Percentiles rank a stretch among this genome's conserved stretches.
Evolutionary conservation across 495 filamentous ascomycete genomes (phyloP).

Genomic region (Aspergillus saccharolyticus): DNA sequence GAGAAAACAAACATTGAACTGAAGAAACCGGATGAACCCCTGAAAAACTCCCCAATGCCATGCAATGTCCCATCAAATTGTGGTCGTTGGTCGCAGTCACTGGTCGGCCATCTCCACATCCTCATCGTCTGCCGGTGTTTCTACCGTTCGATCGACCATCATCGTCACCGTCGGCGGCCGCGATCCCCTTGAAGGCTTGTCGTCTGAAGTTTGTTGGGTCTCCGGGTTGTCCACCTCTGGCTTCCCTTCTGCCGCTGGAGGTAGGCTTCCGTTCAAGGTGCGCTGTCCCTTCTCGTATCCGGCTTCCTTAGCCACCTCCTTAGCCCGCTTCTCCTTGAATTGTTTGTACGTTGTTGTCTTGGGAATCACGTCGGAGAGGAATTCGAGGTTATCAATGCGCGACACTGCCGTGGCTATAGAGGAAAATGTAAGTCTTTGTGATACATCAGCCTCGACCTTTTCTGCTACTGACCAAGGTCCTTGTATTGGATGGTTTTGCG

Average conservation of each 20-base stretch:
- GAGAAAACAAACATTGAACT: conserved; percentile 1
- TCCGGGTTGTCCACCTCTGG: conserved; percentile 20
- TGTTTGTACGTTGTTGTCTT: conserved; percentile 76
- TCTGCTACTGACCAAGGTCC: conserved; percentile 63
- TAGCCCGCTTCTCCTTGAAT: conserved; percentile 61
- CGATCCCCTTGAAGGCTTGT: conserved; percentile 23
- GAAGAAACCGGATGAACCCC: conserved; percentile 13
- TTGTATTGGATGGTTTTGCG: conserved; percentile 94
- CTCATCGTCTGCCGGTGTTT: conserved; percentile 15
- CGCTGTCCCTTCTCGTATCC: conserved; percentile 49
- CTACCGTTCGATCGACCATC: conserved; percentile 36
- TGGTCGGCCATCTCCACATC: conserved; percentile 46
- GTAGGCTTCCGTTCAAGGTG: conserved; percentile 41
- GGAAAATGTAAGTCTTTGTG: neutral
- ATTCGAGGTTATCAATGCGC: conserved; percentile 89
- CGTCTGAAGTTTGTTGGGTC: conserved; percentile 12
- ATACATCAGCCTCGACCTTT: neutral
- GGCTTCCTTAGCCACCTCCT: conserved; percentile 40
- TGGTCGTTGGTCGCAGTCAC: conserved; percentile 17
- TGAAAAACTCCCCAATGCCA: conserved; percentile 27
- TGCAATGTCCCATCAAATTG: neutral
- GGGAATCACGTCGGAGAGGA: conserved; percentile 86
- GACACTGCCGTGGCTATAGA: conserved; percentile 73
- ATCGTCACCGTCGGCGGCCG: conserved; percentile 32
- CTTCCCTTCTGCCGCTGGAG: conserved; percentile 25